Evolutionary conservation across 2,329 filamentous ascomycete genomes (phyloP), one percentile per base, ranked within the genome.

Genomic region (Penicillium sp.): DNA sequence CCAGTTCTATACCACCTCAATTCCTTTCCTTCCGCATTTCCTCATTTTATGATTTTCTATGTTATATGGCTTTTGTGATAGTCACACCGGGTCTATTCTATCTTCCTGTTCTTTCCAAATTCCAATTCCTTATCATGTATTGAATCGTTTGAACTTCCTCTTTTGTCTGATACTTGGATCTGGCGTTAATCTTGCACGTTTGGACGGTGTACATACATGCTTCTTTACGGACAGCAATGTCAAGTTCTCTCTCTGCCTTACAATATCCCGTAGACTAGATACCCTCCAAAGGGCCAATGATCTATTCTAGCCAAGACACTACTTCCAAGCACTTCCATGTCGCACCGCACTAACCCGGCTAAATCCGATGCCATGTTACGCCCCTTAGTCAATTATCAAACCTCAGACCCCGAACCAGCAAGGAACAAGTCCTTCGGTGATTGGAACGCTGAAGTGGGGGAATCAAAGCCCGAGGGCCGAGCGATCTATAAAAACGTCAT

Each of bases 191-290:
- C 51, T 53, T 52, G 39, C 37, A 30, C 27, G 43, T 49, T 26
- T 39, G 41, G 53, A 52, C 44, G 46, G 45, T 60, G 56, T 59
- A 59, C 15, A 57, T 60, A 59, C 46, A 54, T 51, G 20, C 21
- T 43, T 41, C 42, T 44, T 41, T 43, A 37, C 42, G 50, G 50
- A 32, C 47, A 51, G 51, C 40, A 55, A 56, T 52, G 51, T 27
- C 34, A 36, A 42, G n/a, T 42, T 29, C n/a, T 24, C 20, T 24
- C 12, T n/a, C 20, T 24, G 26, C 20, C 12, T 26, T 49, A 7
- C 32, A 23, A 33, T n/a, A n/a, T n/a, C n/a, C n/a, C n/a, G n/a
- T n/a, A n/a, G n/a, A n/a, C n/a, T n/a, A n/a, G n/a, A n/a, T n/a
- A n/a, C n/a, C n/a, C n/a, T n/a, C n/a, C n/a, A n/a, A n/a, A n/a